Evolutionary conservation across 2,329 filamentous ascomycete genomes (phyloP).

Genomic region (Colletotrichum shisoi): DNA sequence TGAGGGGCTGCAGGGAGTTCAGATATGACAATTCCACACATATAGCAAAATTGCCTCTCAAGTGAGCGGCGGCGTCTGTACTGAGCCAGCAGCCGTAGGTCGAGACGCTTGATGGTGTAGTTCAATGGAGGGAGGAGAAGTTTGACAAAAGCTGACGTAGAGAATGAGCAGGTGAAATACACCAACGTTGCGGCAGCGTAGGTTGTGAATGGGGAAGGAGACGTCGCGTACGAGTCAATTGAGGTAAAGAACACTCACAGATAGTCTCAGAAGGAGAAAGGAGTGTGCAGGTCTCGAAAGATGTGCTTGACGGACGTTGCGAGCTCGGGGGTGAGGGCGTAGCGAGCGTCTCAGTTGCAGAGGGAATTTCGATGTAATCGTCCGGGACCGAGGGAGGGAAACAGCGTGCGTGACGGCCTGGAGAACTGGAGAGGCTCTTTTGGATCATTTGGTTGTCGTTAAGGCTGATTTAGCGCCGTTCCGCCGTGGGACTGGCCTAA

Average conservation of each 20-base stretch:
- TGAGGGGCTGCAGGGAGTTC: neutral
- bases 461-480: conserved; percentile 33
- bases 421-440: conserved; percentile 6
- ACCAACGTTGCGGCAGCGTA: neutral
- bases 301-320: neutral
- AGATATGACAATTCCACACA: neutral
- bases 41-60: neutral
- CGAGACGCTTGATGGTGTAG: neutral
- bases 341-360: neutral
- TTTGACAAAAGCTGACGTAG: conserved; percentile 27
- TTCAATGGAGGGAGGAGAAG: conserved; percentile 22
- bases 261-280: conserved; percentile 1
- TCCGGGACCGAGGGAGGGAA: neutral
- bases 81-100: neutral
- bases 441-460: conserved; percentile 11
- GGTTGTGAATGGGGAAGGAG: neutral
- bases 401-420: neutral
- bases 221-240: conserved; percentile 14
- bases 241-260: conserved; percentile 11
- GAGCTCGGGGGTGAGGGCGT: conserved; percentile 1
- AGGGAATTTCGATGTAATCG: neutral
- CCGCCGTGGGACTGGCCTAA: conserved; percentile 18
- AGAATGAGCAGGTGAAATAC: neutral
- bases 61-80: neutral
- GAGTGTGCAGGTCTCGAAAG: neutral